Conservation (phyloP, 2,329 filamentous ascomycete genomes). For the Fusarium camptoceras region DNA sequence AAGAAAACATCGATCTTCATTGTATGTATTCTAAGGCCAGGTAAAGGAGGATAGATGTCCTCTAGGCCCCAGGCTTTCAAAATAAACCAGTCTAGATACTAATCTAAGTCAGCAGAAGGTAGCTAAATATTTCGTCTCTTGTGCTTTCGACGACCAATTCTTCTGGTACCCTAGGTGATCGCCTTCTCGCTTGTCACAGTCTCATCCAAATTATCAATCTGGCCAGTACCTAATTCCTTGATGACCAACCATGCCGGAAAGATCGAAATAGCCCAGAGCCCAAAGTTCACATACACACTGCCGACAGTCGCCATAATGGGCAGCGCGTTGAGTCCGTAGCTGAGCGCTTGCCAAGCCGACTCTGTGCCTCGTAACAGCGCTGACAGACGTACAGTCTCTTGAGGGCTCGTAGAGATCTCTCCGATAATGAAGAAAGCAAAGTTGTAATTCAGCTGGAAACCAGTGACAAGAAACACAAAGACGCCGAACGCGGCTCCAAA, state of each 20-base stretch:
- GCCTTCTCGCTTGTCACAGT: not conserved
- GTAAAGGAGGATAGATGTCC: not conserved
- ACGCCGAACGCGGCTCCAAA: conserved; percentile 74
- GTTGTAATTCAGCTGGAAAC: conserved; percentile 78
- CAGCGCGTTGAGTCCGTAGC: conserved; percentile 73
- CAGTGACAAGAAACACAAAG: conserved; percentile 72
- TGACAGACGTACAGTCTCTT: conserved; percentile 72
- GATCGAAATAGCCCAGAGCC: conserved; percentile 70
- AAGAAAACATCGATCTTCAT: not conserved
- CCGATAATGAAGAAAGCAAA: conserved; percentile 76
- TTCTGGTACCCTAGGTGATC: not conserved
- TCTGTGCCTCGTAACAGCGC: conserved; percentile 74
- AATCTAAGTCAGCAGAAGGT: fast-evolving
- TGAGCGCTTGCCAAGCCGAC: conserved; percentile 75
- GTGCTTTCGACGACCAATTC: not conserved
- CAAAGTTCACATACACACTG: conserved; percentile 74
- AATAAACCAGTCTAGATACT: not conserved
- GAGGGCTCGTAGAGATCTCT: conserved; percentile 68
- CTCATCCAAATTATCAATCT: not conserved
- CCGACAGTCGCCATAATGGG: conserved; percentile 71
- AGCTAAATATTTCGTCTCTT: not conserved
- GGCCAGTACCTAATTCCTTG: not conserved
- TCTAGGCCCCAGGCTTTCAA: fast-evolving
- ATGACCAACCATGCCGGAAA: conserved; percentile 71
- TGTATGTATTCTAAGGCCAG: not conserved